These are phyloP conservation scores for Rugonectria rugulosa DNA, from an alignment of 2,329 filamentous ascomycete species.

Conservation along the genomic window DNA sequence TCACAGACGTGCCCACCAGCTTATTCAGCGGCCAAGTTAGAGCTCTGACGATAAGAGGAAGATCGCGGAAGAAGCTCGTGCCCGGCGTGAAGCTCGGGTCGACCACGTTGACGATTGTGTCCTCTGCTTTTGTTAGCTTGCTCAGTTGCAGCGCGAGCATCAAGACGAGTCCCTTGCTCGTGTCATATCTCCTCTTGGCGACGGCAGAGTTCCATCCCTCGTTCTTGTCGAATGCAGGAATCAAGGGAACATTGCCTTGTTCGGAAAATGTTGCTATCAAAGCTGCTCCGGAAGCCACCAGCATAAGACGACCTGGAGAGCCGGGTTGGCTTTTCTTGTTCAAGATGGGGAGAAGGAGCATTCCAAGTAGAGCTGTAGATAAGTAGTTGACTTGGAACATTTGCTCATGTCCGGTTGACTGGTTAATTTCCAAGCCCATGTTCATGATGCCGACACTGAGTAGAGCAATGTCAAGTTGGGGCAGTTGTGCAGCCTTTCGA, in stretches of 20 bases:
- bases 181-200: no score
- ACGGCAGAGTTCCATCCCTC: no score
- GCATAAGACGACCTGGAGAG: no score
- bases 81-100: no score
- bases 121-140: no score
- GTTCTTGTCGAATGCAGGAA: no score
- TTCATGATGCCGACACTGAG: constrained; percentile 52
- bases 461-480: constrained; percentile 52
- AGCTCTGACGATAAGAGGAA: not conserved
- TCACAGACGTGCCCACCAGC: not conserved
- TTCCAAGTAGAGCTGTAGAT: constrained; percentile 42
- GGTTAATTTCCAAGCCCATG: constrained; percentile 27
- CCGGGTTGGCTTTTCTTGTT: not conserved
- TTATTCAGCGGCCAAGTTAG: no score
- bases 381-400: constrained; percentile 51
- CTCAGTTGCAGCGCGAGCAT: no score
- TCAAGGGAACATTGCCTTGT: no score
- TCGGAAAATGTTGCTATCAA: constrained; percentile 38
- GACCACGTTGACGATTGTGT: no score
- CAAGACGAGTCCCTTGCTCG: no score
- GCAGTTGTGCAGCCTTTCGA: constrained; percentile 42
- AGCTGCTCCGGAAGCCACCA: not conserved
- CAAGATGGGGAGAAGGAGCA: constrained; percentile 27
- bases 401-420: constrained; percentile 47
- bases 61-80: constrained; percentile 18